phyloP scores from a whole-genome alignment of 345 rosid genomes.

The Ceriops zippeliana region DNA sequence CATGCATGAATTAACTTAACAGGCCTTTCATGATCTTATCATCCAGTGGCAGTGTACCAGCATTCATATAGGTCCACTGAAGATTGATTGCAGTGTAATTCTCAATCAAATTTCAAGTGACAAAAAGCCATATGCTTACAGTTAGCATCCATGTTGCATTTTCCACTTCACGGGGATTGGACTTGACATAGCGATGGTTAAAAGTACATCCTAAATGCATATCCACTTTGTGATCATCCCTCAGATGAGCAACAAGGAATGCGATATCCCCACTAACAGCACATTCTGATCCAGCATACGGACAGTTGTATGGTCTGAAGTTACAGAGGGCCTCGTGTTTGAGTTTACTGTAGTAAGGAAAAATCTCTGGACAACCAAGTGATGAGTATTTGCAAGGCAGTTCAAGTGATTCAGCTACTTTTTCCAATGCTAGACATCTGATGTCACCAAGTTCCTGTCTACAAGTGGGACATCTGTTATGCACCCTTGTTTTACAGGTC shows the following conservation, averaged over 20 bases:
- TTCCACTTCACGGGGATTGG: constrained; percentile 98
- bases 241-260: constrained; percentile 77
- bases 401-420: constrained; percentile 92
- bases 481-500: constrained; percentile 85
- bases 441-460: constrained; percentile 97
- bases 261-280: constrained; percentile 76
- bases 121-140: constrained; percentile 41
- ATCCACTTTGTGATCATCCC: constrained; percentile 97
- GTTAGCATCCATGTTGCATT: constrained; percentile 98
- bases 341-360: constrained; percentile 93
- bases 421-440: constrained; percentile 87
- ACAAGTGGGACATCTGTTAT: constrained; percentile 92
- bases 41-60: neutral
- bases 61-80: no score
- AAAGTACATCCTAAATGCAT: constrained; percentile 97
- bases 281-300: constrained; percentile 97
- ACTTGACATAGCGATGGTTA: constrained; percentile 95
- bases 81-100: neutral
- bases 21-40: neutral
- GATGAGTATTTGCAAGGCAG: constrained; percentile 78
- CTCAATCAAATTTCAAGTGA: neutral
- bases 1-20: neutral
- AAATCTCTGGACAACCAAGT: constrained; percentile 87
- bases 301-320: constrained; percentile 91
- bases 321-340: constrained; percentile 81